Conservation (phyloP, 257 asterid species). For the Forsythia suspensa region DNA sequence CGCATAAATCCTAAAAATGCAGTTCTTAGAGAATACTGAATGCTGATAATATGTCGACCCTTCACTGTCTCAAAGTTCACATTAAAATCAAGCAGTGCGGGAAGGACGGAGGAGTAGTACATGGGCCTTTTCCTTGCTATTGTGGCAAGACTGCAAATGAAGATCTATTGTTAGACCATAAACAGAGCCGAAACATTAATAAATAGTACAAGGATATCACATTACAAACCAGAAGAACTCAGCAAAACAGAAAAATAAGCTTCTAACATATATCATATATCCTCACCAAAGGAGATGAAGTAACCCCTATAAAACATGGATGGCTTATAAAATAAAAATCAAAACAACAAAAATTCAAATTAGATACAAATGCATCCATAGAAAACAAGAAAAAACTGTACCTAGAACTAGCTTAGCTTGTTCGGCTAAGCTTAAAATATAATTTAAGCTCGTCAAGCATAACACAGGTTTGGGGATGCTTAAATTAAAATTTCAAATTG, state of each 20-base stretch:
- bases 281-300: not conserved
- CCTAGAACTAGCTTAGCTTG: not conserved
- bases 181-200: slow-evolving; percentile 1
- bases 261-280: slow-evolving; percentile 9
- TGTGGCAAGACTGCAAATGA: slow-evolving; percentile 75
- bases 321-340: not conserved
- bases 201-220: not conserved
- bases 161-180: slow-evolving; percentile 24
- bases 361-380: slow-evolving; percentile 8
- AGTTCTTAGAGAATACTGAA: slow-evolving; percentile 85
- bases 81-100: slow-evolving; percentile 68
- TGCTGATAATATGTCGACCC: slow-evolving; percentile 73
- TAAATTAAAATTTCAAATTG: no score
- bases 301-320: not conserved
- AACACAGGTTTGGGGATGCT: no score
- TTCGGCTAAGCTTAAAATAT: no score
- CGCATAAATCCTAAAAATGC: slow-evolving; percentile 91
- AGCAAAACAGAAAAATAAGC: slow-evolving; percentile 14
- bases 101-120: slow-evolving; percentile 61
- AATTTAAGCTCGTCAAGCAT: no score
- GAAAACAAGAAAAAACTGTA: slow-evolving; percentile 2
- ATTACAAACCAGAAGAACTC: slow-evolving; percentile 11
- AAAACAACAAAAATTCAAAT: slow-evolving; percentile 4
- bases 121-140: slow-evolving; percentile 83
- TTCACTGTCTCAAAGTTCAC: slow-evolving; percentile 58